These are phyloP conservation scores for Ogataea allantospora DNA, from an alignment of 805 yeast genomes.

Conservation along the genomic window DNA sequence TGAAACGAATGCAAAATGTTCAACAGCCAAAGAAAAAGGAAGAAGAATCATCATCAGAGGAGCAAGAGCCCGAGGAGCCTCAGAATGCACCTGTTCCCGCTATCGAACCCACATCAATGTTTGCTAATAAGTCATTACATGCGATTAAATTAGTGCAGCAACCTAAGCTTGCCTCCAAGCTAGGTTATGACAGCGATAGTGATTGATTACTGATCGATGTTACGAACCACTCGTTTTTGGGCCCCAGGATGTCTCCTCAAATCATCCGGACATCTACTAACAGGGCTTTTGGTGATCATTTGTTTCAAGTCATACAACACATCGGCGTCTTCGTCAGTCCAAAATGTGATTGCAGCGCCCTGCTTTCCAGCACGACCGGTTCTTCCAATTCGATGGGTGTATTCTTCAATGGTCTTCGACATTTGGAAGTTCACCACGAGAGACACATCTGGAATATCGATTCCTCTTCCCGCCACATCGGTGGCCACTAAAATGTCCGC, in stretches of 20 bases:
- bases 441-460: slow-evolving; percentile 85
- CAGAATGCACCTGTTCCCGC: slow-evolving; percentile 2
- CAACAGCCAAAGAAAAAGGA: slow-evolving; percentile 22
- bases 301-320: slow-evolving; percentile 50
- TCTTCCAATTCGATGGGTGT: slow-evolving; percentile 91
- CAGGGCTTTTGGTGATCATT: slow-evolving; percentile 43
- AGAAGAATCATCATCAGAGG: slow-evolving; percentile 1
- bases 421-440: slow-evolving; percentile 85
- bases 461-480: slow-evolving; percentile 94
- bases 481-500: slow-evolving; percentile 79
- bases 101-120: slow-evolving; percentile 1
- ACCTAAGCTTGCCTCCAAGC: slow-evolving; percentile 3
- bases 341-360: slow-evolving; percentile 75
- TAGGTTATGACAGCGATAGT: slow-evolving; percentile 16
- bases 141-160: slow-evolving; percentile 9
- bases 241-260: slow-evolving; percentile 28
- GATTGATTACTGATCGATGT: slow-evolving; percentile 15
- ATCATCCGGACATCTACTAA: slow-evolving; percentile 42
- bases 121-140: slow-evolving; percentile 10
- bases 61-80: not conserved
- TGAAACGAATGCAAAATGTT: slow-evolving; percentile 34
- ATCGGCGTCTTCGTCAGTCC: slow-evolving; percentile 55
- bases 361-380: slow-evolving; percentile 91
- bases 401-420: slow-evolving; percentile 75
- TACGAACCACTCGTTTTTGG: slow-evolving; percentile 14